Evolutionary conservation across 495 filamentous ascomycete species (phyloP).

Genomic region (Lepidopterella palustris): DNA sequence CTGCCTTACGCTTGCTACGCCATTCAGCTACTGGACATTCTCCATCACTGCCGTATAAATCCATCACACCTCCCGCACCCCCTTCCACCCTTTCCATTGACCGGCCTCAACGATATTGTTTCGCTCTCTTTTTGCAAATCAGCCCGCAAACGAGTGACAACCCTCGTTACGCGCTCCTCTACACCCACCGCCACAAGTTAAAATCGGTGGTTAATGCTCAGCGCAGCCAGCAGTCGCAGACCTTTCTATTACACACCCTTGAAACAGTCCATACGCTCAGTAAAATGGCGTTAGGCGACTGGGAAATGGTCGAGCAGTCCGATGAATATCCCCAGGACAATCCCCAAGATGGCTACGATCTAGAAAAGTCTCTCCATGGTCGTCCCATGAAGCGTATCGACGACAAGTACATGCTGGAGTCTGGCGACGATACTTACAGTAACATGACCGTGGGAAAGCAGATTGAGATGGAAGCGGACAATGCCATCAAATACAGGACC

Average conservation of each 20-base stretch:
- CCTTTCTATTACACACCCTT: constrained; percentile 37
- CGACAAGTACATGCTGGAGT: constrained; percentile 2
- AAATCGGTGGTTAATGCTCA: constrained; percentile 43
- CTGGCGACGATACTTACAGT: constrained; percentile 38
- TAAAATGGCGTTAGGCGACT: constrained; percentile 48
- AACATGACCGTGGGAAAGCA: constrained; percentile 59
- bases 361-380: constrained; percentile 17
- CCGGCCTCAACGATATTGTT: neutral
- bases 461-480: constrained; percentile 67
- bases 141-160: constrained; percentile 9
- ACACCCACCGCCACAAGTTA: neutral
- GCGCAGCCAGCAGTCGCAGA: constrained; percentile 27
- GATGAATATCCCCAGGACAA: constrained; percentile 6
- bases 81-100: neutral
- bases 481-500: constrained; percentile 79
- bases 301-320: constrained; percentile 11
- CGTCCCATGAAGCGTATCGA: constrained; percentile 34
- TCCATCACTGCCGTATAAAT: neutral
- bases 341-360: constrained; percentile 14
- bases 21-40: neutral
- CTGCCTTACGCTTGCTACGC: neutral
- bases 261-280: constrained; percentile 37
- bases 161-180: constrained; percentile 11
- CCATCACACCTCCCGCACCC: neutral
- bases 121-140: neutral